A percentile compares a stretch with the other conserved stretches of the same genome.
phyloP scores from a whole-genome alignment of 768 basidiomycete genomes.

The Termitomyces sp. region DNA sequence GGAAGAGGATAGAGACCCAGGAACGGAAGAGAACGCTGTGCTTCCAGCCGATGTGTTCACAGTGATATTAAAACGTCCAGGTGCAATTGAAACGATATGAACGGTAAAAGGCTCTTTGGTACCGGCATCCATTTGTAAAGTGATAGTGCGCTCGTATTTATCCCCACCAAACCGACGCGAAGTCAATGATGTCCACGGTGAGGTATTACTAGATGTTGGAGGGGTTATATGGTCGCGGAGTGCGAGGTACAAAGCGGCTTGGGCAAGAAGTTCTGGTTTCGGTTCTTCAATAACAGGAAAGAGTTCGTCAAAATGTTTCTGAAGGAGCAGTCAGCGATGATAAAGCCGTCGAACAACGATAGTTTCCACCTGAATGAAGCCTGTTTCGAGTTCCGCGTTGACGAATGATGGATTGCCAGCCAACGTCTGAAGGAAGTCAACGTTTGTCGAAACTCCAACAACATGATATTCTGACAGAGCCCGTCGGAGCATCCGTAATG shows the following conservation, averaged over 20 bases:
- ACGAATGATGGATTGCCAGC: slow-evolving; percentile 78
- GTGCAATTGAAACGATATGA: slow-evolving; percentile 28
- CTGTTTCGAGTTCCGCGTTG: slow-evolving; percentile 80
- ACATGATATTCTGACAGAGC: slow-evolving; percentile 88
- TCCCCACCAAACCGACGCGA: slow-evolving; percentile 80
- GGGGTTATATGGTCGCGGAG: slow-evolving; percentile 51
- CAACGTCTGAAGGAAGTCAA: slow-evolving; percentile 79
- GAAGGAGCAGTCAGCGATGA: neutral
- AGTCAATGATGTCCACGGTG: slow-evolving; percentile 67
- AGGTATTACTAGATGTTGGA: slow-evolving; percentile 22
- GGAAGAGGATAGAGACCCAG: slow-evolving; percentile 50
- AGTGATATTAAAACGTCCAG: slow-evolving; percentile 49
- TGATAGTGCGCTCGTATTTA: slow-evolving; percentile 53
- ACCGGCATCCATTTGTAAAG: slow-evolving; percentile 53
- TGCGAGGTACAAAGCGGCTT: slow-evolving; percentile 72
- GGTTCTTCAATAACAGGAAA: slow-evolving; percentile 65
- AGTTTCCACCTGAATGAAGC: slow-evolving; percentile 70
- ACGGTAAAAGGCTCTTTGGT: slow-evolving; percentile 36
- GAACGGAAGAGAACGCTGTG: slow-evolving; percentile 41
- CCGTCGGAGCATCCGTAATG: slow-evolving; percentile 70
- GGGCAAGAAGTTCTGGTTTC: slow-evolving; percentile 60
- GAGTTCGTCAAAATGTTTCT: slow-evolving; percentile 84
- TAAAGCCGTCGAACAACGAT: neutral
- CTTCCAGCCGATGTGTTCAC: slow-evolving; percentile 30
- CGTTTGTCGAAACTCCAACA: slow-evolving; percentile 87